These are phyloP conservation scores for Pholiota molesta DNA, from an alignment of 768 basidiomycete species.

Conservation along the genomic window DNA sequence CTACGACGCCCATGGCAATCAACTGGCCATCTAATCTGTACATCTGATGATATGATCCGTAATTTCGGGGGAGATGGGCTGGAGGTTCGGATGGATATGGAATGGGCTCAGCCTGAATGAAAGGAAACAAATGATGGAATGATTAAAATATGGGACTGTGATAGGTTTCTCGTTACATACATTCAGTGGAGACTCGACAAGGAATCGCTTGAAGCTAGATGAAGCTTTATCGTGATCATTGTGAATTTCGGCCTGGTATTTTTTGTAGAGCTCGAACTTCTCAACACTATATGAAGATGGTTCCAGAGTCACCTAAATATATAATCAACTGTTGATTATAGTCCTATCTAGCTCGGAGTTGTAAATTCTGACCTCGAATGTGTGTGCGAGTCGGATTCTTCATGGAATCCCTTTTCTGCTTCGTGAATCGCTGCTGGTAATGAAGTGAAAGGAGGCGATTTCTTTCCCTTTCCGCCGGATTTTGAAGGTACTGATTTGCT, in stretches of 20 bases:
- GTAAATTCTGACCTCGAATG: constrained; percentile 56
- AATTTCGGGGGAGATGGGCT: constrained; percentile 66
- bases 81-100: constrained; percentile 54
- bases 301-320: constrained; percentile 68
- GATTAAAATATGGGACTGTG: background rate
- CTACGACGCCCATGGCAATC: constrained; percentile 86
- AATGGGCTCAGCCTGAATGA: constrained; percentile 59
- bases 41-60: constrained; percentile 93
- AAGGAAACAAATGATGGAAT: background rate
- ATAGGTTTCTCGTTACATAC: constrained; percentile 41
- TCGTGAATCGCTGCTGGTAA: constrained; percentile 55
- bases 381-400: constrained; percentile 41
- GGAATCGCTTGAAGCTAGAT: constrained; percentile 66
- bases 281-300: constrained; percentile 76
- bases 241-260: constrained; percentile 83
- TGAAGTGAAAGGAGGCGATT: constrained; percentile 36
- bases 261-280: constrained; percentile 76
- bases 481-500: constrained; percentile 9
- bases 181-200: constrained; percentile 76
- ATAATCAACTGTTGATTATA: background rate
- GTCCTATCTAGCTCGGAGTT: background rate
- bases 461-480: constrained; percentile 5
- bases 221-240: constrained; percentile 58
- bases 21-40: constrained; percentile 83
- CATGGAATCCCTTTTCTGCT: constrained; percentile 46